These are phyloP conservation scores for Lentithecium fluviatile DNA, from an alignment of 495 filamentous ascomycete species.

Conservation along the genomic window DNA sequence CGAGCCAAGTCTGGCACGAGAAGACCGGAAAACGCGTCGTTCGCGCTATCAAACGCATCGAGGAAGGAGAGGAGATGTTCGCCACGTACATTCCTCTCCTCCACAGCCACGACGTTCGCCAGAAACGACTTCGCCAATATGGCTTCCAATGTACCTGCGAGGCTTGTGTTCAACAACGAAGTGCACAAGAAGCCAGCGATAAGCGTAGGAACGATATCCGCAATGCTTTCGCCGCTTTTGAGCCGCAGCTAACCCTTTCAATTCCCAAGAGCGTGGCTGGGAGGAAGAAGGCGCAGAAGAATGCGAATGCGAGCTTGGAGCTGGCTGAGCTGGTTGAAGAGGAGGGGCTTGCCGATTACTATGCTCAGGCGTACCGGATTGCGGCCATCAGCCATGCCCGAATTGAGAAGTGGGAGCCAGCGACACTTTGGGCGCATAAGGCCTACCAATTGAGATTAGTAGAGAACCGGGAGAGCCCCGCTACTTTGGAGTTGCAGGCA, in stretches of 20 bases:
- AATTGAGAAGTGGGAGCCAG: conserved; percentile 12
- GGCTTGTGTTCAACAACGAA: conserved; percentile 8
- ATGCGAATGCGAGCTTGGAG: conserved; percentile 6
- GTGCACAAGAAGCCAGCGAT: conserved; percentile 9
- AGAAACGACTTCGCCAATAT: conserved; percentile 21
- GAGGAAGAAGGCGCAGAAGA: conserved; percentile 11
- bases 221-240: conserved; percentile 1
- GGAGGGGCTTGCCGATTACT: conserved; percentile 28
- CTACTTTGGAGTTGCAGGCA: conserved; percentile 15
- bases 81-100: conserved; percentile 26
- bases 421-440: conserved; percentile 17
- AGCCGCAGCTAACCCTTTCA: conserved; percentile 1
- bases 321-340: conserved; percentile 21
- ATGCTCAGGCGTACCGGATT: conserved; percentile 18
- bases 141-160: conserved; percentile 29
- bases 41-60: conserved; percentile 17
- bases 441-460: conserved; percentile 10
- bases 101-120: not conserved
- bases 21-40: conserved; percentile 12
- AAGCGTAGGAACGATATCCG: conserved; percentile 19
- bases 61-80: conserved; percentile 26
- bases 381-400: conserved; percentile 17
- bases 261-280: not conserved
- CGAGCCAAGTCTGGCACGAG: conserved; percentile 24
- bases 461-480: conserved; percentile 10